These are phyloP conservation scores for Symbiodinium pilosum DNA, from an alignment of 73 alveolate species.

Conservation along the genomic window DNA sequence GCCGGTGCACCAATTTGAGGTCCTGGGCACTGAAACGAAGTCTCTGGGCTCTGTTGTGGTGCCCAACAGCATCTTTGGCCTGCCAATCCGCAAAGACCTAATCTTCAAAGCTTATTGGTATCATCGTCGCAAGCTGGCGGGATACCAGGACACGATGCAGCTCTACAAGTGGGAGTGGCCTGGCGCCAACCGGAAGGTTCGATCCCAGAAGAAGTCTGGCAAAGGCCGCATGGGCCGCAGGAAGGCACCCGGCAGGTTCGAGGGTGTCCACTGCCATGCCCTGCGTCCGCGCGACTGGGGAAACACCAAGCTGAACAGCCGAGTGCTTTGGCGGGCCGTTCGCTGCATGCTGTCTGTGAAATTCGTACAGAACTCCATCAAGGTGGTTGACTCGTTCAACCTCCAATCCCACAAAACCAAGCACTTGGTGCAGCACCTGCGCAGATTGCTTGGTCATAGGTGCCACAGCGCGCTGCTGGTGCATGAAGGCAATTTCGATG, in stretches of 20 bases:
- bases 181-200: not conserved
- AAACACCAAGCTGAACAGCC: conserved; percentile 29
- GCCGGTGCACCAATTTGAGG: not conserved
- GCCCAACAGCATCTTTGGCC: conserved; percentile 7
- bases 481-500: conserved; percentile 56
- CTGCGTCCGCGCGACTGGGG: conserved; percentile 71
- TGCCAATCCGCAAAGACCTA: not conserved
- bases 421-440: conserved; percentile 86
- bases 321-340: conserved; percentile 49
- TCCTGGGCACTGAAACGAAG: not conserved
- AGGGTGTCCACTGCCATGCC: conserved; percentile 88
- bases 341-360: conserved; percentile 49
- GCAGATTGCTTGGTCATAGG: conserved; percentile 67
- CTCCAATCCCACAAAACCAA: conserved; percentile 89
- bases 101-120: not conserved
- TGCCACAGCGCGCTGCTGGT: conserved; percentile 85
- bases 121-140: not conserved
- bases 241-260: conserved; percentile 77
- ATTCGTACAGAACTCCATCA: conserved; percentile 63
- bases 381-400: conserved; percentile 82
- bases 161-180: conserved; percentile 29
- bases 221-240: conserved; percentile 95
- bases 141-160: conserved; percentile 36
- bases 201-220: conserved; percentile 87
- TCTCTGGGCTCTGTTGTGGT: not conserved